Evolutionary conservation across 305 asterid genomes (phyloP).

Genomic region (Ajuga reptans): DNA sequence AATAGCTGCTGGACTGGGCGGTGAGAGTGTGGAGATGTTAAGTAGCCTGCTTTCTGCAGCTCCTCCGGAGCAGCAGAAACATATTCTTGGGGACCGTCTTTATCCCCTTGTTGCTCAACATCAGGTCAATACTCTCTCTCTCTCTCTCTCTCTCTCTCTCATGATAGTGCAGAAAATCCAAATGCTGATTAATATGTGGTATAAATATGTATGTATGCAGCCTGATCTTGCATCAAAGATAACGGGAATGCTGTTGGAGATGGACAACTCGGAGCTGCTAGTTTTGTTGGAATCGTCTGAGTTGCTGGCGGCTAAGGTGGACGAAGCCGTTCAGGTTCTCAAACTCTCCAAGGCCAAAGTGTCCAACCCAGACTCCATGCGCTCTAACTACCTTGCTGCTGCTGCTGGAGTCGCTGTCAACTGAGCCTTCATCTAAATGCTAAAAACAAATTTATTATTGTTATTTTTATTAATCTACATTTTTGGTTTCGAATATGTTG

Average conservation of each 20-base stretch:
- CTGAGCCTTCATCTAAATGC: slow-evolving; percentile 1
- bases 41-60: slow-evolving; percentile 64
- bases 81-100: slow-evolving; percentile 70
- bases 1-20: slow-evolving; percentile 30
- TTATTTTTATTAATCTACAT: too few relatives aligned
- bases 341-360: slow-evolving; percentile 46
- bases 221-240: slow-evolving; percentile 71
- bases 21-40: slow-evolving; percentile 48
- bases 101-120: slow-evolving; percentile 61
- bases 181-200: background rate
- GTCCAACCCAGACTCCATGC: slow-evolving; percentile 41
- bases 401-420: slow-evolving; percentile 59
- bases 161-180: too few relatives aligned
- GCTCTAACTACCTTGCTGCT: slow-evolving; percentile 43
- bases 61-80: slow-evolving; percentile 63
- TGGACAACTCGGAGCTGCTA: slow-evolving; percentile 72
- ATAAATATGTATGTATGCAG: slow-evolving; percentile 33
- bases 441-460: too few relatives aligned
- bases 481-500: too few relatives aligned
- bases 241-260: slow-evolving; percentile 92
- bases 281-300: slow-evolving; percentile 65
- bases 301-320: slow-evolving; percentile 56
- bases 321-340: slow-evolving; percentile 68
- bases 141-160: background rate
- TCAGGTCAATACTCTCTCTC: slow-evolving; percentile 37